Percentiles rank a stretch among this genome's conserved stretches.
These are phyloP conservation scores for Rubroshorea leprosula DNA, from an alignment of 345 rosid genomes.

Conservation along the genomic window DNA sequence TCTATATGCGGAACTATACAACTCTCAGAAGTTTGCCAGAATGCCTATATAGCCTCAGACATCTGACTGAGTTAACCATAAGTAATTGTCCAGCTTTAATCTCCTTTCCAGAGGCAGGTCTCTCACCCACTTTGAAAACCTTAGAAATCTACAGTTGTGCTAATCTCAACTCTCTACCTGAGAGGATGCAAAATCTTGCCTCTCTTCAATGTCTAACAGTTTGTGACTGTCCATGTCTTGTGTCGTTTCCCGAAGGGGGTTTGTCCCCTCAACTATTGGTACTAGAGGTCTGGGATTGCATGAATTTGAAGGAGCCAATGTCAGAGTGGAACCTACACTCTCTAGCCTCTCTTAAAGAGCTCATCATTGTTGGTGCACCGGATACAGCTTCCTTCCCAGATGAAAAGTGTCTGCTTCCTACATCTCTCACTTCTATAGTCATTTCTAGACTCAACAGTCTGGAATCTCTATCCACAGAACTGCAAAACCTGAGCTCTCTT, in stretches of 20 bases:
- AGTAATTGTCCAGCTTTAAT: slow-evolving; percentile 9
- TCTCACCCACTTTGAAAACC: slow-evolving; percentile 13
- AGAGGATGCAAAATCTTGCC: neutral
- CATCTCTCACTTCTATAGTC: neutral
- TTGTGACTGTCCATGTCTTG: neutral
- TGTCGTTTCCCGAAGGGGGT: neutral
- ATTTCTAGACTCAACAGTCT: slow-evolving; percentile 4
- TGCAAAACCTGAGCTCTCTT: slow-evolving; percentile 15
- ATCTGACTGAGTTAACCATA: slow-evolving; percentile 13
- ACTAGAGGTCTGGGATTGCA: neutral
- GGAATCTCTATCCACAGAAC: slow-evolving; percentile 11
- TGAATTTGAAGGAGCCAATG: neutral
- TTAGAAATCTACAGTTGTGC: neutral
- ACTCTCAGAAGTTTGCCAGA: slow-evolving; percentile 2
- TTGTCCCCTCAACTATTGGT: neutral
- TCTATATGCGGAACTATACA: neutral
- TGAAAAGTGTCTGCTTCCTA: slow-evolving; percentile 12
- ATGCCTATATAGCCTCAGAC: neutral
- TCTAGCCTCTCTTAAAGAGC: slow-evolving; percentile 17
- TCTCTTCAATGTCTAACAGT: neutral
- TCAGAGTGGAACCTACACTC: slow-evolving; percentile 5
- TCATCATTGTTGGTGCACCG: slow-evolving; percentile 12
- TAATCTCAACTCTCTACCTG: neutral
- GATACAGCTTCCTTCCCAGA: slow-evolving; percentile 9
- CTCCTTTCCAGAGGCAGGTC: slow-evolving; percentile 18